These are phyloP conservation scores for Hypoxylon lienhwacheense DNA, from an alignment of 495 filamentous ascomycete genomes.

Conservation along the genomic window DNA sequence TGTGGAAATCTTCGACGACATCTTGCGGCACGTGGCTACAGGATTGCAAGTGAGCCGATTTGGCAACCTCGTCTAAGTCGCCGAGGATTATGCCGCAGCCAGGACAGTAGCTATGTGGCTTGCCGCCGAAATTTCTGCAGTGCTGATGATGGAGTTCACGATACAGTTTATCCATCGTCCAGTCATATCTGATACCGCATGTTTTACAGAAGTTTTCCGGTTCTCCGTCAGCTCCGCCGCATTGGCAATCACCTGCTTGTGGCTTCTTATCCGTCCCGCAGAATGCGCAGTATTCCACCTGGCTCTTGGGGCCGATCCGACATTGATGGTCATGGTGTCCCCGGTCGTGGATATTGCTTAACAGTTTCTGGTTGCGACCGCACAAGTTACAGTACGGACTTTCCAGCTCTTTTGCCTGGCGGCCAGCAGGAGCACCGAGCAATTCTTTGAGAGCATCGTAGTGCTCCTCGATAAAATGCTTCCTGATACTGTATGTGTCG, in stretches of 20 bases:
- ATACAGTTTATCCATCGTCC: constrained; percentile 3
- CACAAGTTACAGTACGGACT: constrained; percentile 33
- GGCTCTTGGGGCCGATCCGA: neutral
- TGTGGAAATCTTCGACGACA: too few species aligned
- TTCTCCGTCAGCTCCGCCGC: neutral
- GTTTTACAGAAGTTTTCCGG: neutral
- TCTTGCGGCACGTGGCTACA: neutral
- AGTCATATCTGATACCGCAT: constrained; percentile 15
- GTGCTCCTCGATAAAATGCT: constrained; percentile 41
- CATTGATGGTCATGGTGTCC: constrained; percentile 31
- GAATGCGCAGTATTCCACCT: neutral
- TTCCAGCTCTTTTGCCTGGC: neutral
- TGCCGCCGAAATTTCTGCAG: constrained; percentile 3
- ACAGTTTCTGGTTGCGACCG: constrained; percentile 25
- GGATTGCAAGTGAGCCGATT: neutral
- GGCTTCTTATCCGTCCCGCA: neutral
- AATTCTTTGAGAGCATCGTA: constrained; percentile 6
- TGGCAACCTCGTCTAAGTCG: neutral
- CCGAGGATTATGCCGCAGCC: constrained; percentile 9
- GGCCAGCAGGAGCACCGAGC: neutral
- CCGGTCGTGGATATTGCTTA: constrained; percentile 24
- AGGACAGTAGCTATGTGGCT: neutral
- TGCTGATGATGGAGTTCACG: neutral
- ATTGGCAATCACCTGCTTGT: neutral
- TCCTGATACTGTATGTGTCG: constrained; percentile 24